Evolutionary conservation across 2,329 filamentous ascomycete species (phyloP), one percentile per base, ranked within the genome.

Genomic region (Trichoderma sp.): DNA sequence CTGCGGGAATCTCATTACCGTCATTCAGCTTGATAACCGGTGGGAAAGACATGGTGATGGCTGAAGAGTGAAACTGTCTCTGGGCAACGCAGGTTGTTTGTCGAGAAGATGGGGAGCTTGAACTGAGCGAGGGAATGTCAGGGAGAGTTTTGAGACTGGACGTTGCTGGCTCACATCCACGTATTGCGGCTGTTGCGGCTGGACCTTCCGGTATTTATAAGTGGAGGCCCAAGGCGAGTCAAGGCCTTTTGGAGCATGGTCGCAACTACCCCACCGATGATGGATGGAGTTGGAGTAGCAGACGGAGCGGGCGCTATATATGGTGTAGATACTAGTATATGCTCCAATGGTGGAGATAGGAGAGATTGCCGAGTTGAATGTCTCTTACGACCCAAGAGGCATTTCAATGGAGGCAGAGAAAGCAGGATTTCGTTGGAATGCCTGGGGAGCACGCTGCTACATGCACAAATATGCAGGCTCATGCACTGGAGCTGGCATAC

Each of bases 1-100:
- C 88, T 83, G 91, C 85, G 13, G 92, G 92, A 65, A 94, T 92
- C 69, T 88, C 85, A 71, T 88, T 87, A 71, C 91, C 91, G 81
- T 94, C 90, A 73, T 92, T 92, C 68, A 94, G 83, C 81, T 90
- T 92, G 67, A 93, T 78, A 67, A 79, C 43, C 24, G 68, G 66
- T 37, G 66, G 68, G 56, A 65, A 69, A 33, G 63, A 67, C 63
- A 67, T 67, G n/a, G 14, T 59, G 55, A 19, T 21, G 40, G 55
- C 55, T 29, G 63, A 27, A n/a, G n/a, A 49, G 16, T 21, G 33
- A n/a, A 67, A 37, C 8, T 16, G 21, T 52, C 63, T 52, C 7
- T 19, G 37, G 31, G 21, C 10, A 21, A 59, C 16, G 11, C 21
- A 21, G 19, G 10, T 27, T 21, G 27, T 35, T 16, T 49, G 63